phyloP scores from a whole-genome alignment of 257 asterid genomes.

The Rubia yunnanensis region DNA sequence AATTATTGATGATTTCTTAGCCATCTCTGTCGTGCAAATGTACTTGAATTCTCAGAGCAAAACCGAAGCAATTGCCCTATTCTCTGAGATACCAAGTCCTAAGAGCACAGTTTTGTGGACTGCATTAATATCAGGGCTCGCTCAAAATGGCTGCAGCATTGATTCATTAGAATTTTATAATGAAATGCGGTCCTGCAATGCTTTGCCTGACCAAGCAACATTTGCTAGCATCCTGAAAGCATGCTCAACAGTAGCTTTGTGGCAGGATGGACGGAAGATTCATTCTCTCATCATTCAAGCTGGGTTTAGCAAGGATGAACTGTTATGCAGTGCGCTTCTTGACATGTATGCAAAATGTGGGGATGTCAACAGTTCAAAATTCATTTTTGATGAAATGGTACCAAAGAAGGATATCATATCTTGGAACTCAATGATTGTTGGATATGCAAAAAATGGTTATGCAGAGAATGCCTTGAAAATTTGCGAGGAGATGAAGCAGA shows the following conservation, averaged over 20 bases:
- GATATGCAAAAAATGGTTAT: conserved; percentile 74
- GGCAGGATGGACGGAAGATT: conserved; percentile 55
- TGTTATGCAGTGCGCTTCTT: conserved; percentile 66
- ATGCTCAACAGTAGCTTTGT: conserved; percentile 56
- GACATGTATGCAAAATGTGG: conserved; percentile 99
- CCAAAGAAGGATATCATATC: conserved; percentile 53
- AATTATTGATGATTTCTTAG: conserved; percentile 56
- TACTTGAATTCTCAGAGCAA: conserved; percentile 37
- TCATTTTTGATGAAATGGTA: conserved; percentile 53
- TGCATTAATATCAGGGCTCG: conserved; percentile 67
- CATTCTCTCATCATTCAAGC: conserved; percentile 56
- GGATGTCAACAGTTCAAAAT: conserved; percentile 55
- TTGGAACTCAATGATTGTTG: conserved; percentile 91
- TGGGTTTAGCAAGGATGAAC: conserved; percentile 61
- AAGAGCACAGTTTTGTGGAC: conserved; percentile 81
- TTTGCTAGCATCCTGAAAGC: conserved; percentile 75
- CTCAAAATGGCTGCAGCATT: conserved; percentile 31
- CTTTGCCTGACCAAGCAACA: conserved; percentile 84
- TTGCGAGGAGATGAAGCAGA: conserved; percentile 62
- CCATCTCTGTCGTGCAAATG: conserved; percentile 72
- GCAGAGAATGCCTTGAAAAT: conserved; percentile 52
- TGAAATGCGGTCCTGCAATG: conserved; percentile 54
- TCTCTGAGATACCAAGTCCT: conserved; percentile 71
- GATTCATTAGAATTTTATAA: conserved; percentile 56
- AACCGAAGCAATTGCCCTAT: conserved; percentile 41